Evolutionary conservation across 257 asterid genomes (phyloP).

Genomic region (Orobanche coerulescens): DNA sequence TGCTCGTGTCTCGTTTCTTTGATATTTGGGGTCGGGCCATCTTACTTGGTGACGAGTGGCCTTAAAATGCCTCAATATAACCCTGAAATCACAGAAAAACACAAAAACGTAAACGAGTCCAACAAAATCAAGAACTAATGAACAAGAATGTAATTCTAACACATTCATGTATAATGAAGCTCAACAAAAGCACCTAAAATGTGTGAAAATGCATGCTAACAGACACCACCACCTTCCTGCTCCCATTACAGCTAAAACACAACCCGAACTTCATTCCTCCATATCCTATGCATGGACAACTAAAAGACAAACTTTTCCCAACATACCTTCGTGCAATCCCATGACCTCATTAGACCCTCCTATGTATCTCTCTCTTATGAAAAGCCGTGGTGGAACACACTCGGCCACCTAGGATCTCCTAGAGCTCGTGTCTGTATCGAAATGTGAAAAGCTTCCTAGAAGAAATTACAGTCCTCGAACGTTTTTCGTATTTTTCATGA

Average conservation of each 20-base stretch:
- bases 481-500: constrained; percentile 64
- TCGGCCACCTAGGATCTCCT: constrained; percentile 39
- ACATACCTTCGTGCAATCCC: constrained; percentile 47
- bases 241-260: constrained; percentile 54
- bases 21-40: too few species aligned
- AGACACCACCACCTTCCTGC: constrained; percentile 38
- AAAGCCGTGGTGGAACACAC: constrained; percentile 68
- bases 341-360: constrained; percentile 77
- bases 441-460: constrained; percentile 48
- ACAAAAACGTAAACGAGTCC: too few species aligned
- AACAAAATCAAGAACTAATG: too few species aligned
- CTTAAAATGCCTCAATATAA: too few species aligned
- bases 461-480: constrained; percentile 56
- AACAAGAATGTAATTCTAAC: too few species aligned
- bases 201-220: too few species aligned
- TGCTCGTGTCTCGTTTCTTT: too few species aligned
- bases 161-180: too few species aligned
- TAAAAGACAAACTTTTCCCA: constrained; percentile 25
- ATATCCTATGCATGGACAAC: constrained; percentile 42
- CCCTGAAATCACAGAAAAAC: too few species aligned
- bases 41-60: too few species aligned
- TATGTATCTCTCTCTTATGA: constrained; percentile 45
- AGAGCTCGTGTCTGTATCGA: constrained; percentile 57
- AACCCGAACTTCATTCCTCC: constrained; percentile 47
- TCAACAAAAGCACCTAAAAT: too few species aligned